These are phyloP conservation scores for Nannochloris sp. DNA, from an alignment of 139 green algal species.

Conservation along the genomic window DNA sequence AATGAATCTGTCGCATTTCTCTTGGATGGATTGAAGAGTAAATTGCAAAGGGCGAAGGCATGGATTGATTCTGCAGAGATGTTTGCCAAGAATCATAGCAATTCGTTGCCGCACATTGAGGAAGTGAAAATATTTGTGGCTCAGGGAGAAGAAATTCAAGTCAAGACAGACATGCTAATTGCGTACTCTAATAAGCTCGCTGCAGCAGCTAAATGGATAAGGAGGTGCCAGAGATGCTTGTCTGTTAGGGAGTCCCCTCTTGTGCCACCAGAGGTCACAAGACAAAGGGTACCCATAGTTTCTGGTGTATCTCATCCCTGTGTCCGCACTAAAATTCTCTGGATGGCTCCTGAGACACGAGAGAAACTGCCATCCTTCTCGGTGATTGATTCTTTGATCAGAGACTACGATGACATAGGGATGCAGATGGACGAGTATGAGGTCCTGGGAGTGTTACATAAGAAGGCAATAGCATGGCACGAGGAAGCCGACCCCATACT, in stretches of 20 bases:
- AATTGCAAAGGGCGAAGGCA: not conserved
- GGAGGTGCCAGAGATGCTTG: not conserved
- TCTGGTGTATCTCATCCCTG: too few species aligned
- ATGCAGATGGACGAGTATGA: conserved; percentile 6
- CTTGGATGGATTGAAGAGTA: not conserved
- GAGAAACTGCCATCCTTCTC: not conserved
- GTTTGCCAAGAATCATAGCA: not conserved
- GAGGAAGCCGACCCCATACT: conserved; percentile 16
- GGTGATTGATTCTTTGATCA: conserved; percentile 14
- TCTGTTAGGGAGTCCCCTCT: not conserved
- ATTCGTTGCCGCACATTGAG: conserved; percentile 10
- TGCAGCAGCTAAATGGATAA: conserved; percentile 18
- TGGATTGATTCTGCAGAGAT: not conserved
- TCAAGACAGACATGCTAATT: conserved; percentile 28
- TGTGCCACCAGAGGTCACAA: not conserved
- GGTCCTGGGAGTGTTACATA: conserved; percentile 11
- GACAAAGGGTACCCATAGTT: not conserved
- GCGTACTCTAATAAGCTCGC: conserved; percentile 12
- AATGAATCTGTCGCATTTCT: too few species aligned
- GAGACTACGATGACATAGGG: conserved; percentile 8
- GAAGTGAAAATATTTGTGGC: conserved; percentile 24
- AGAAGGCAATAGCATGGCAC: conserved; percentile 17
- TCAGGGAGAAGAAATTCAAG: conserved; percentile 5
- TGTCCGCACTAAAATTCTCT: too few species aligned
- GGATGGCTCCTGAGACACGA: not conserved